Conservation (phyloP, 768 basidiomycete species). For the Lanmaoa rubissima region DNA sequence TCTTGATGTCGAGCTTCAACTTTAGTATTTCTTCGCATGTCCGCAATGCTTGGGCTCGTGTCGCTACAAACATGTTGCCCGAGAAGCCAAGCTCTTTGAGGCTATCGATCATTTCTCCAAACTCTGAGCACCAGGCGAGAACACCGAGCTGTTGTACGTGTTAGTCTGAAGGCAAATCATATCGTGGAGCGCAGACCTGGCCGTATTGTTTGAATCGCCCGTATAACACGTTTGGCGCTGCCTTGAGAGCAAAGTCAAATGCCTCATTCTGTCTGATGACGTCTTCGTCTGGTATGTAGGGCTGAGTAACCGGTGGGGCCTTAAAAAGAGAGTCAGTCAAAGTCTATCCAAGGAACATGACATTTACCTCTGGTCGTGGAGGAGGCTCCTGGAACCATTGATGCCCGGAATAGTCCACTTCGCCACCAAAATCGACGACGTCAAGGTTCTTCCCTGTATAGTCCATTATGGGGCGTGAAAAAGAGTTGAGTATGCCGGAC, state of each 20-base stretch:
- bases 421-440: conserved; percentile 73
- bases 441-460: conserved; percentile 61
- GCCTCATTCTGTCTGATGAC: conserved; percentile 77
- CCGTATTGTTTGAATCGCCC: conserved; percentile 82
- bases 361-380: conserved; percentile 41
- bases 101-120: conserved; percentile 78
- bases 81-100: conserved; percentile 78
- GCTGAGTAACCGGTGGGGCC: conserved; percentile 40
- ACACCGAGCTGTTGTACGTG: conserved; percentile 63
- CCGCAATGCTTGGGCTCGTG: conserved; percentile 69
- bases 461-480: conserved; percentile 42
- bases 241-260: conserved; percentile 71
- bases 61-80: conserved; percentile 88
- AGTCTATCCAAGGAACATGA: not conserved
- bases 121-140: conserved; percentile 88
- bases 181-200: conserved; percentile 51
- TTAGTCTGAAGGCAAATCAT: not conserved
- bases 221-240: conserved; percentile 78
- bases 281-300: conserved; percentile 62
- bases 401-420: conserved; percentile 65
- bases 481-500: conserved; percentile 31
- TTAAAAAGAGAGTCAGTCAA: conserved; percentile 19
- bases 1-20: conserved; percentile 73
- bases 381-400: conserved; percentile 74
- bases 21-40: conserved; percentile 76